Base-by-base conservation (phyloP, 768 basidiomycete species). In the Dendrothele bispora region DNA sequence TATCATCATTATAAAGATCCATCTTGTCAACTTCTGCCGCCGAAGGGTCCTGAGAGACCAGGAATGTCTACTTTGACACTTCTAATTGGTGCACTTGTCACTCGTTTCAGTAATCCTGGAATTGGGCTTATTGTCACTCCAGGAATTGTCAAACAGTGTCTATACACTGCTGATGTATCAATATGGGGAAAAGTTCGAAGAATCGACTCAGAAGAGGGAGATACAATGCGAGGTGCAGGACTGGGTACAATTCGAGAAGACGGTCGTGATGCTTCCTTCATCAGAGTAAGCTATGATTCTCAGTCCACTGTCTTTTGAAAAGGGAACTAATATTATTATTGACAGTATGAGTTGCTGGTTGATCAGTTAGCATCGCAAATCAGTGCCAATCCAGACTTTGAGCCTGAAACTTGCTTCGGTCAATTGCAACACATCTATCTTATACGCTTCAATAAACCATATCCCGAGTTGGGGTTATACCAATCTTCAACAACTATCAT, bases 291-390 rank as follows among this genome's bases (percentile, higher is more conserved):
- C 48, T 5, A 6, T 32, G 20, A 44, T 18, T 24, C 25, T 21
- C 29, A 12, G n/a, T n/a, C n/a, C n/a, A n/a, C n/a, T 5, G 11
- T 21, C 14, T 17, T 43, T 18, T 44, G 32, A 6, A 12, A 7
- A 35, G n/a, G 30, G 6, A 18, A 20, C 27, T 12, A n/a, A n/a
- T 17, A 15, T 14, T 29, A 28, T 41, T 40, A 40, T 34, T 34
- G 30, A 46, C 26, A 64, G 63, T 64, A 64, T 36, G 50, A 58
- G 35, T 24, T 57, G 24, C 45, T 42, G 32, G 55, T 61, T 20
- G 63, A 66, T 48, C 44, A 35, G 8, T 44, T 58, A 36, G 50
- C 53, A 1, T 27, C 29, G 7, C 18, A 47, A 12, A 50, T 32
- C 3, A 40, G 47, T 3, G 17, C 7, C 28, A 35, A 8, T 5